phyloP scores from a whole-genome alignment of 2,329 filamentous ascomycete genomes.

The Curvularia eragrostidis region DNA sequence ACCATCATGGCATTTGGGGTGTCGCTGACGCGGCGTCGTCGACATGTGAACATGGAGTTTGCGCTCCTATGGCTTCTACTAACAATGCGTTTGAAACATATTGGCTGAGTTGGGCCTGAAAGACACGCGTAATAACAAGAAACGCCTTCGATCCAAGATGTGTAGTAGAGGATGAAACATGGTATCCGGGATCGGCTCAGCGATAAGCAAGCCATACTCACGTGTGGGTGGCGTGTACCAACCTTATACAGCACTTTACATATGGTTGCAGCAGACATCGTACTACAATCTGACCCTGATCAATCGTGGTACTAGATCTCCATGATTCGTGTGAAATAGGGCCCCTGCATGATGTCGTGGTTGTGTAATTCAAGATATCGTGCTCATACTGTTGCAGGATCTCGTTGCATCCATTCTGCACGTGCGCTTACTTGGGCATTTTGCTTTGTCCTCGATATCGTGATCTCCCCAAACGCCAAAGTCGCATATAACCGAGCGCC shows the following conservation, averaged over 20 bases:
- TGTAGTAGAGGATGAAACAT: not conserved
- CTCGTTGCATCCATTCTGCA: constrained; percentile 1
- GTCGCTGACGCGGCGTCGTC: not conserved
- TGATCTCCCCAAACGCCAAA: not conserved
- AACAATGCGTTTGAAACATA: not conserved
- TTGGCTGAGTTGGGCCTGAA: not conserved
- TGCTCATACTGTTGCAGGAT: not conserved
- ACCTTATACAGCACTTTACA: not conserved
- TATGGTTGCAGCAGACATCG: constrained; percentile 1
- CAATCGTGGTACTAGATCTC: constrained; percentile 1
- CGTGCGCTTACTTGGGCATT: not conserved
- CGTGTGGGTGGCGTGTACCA: not conserved
- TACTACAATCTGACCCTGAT: constrained; percentile 1
- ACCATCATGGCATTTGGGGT: not conserved
- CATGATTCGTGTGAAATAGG: not conserved
- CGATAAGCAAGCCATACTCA: not conserved
- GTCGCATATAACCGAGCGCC: not conserved
- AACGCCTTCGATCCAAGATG: not conserved
- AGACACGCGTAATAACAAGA: not conserved
- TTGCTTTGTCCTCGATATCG: not conserved
- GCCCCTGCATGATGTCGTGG: constrained; percentile 4
- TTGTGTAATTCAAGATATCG: not conserved
- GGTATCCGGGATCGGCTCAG: constrained; percentile 1
- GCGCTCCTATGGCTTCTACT: not conserved
- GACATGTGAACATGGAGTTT: not conserved